Evolutionary conservation across 1,284 basidiomycete genomes (phyloP).

Genomic region (Xerocomus nothofagi): DNA sequence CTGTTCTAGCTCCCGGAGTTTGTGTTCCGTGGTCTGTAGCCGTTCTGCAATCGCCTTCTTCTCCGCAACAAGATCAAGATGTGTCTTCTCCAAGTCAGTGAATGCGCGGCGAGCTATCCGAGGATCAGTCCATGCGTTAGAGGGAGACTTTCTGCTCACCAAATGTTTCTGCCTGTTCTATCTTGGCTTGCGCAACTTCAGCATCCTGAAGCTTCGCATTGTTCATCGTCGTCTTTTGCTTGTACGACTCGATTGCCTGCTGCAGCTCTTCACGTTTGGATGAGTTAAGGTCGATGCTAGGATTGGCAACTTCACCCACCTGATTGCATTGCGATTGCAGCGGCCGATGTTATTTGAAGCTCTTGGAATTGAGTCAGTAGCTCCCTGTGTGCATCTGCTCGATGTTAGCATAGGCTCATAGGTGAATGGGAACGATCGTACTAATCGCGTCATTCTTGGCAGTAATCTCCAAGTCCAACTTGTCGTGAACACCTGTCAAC

Average conservation of each 20-base stretch:
- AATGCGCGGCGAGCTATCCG: slow-evolving; percentile 55
- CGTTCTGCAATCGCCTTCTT: slow-evolving; percentile 54
- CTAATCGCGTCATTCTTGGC: slow-evolving; percentile 61
- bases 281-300: slow-evolving; percentile 4
- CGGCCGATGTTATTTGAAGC: slow-evolving; percentile 59
- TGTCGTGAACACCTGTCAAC: slow-evolving; percentile 53
- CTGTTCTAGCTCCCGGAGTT: slow-evolving; percentile 60
- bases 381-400: slow-evolving; percentile 56
- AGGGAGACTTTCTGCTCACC: slow-evolving; percentile 40
- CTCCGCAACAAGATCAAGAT: slow-evolving; percentile 53
- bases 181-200: slow-evolving; percentile 67
- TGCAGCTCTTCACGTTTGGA: slow-evolving; percentile 49
- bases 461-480: slow-evolving; percentile 52
- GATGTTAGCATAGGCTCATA: not conserved
- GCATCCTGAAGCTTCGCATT: slow-evolving; percentile 66
- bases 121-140: slow-evolving; percentile 9
- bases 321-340: slow-evolving; percentile 59
- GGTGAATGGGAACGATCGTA: slow-evolving; percentile 31
- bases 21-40: slow-evolving; percentile 52
- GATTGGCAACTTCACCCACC: slow-evolving; percentile 40
- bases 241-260: slow-evolving; percentile 63
- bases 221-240: slow-evolving; percentile 61
- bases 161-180: slow-evolving; percentile 62
- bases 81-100: slow-evolving; percentile 61
- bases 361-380: slow-evolving; percentile 66